A percentile compares a stretch with the other conserved stretches of the same genome.
phyloP scores from a whole-genome alignment of 805 yeast genomes.

The Yueomyces sp. region DNA sequence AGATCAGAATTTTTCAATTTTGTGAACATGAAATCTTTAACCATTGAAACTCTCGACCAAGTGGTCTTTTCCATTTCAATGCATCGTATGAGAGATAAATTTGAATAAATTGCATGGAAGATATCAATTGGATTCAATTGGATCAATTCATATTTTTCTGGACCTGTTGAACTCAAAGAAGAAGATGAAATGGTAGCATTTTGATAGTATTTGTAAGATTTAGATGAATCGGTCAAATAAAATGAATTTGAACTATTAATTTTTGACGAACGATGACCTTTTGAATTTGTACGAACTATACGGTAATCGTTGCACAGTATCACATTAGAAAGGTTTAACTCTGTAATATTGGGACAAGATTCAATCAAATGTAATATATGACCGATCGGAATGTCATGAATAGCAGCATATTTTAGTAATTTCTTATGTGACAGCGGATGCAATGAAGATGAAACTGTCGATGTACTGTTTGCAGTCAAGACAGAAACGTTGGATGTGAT shows the following conservation, averaged over 20 bases:
- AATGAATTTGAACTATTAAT: slow-evolving; percentile 4
- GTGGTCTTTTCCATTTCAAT: slow-evolving; percentile 16
- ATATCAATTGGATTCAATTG: neutral
- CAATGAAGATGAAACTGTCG: neutral
- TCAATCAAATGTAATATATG: slow-evolving; percentile 52
- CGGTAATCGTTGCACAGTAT: slow-evolving; percentile 46
- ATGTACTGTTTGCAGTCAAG: neutral
- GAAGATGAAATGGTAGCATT: neutral
- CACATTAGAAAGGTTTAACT: slow-evolving; percentile 45
- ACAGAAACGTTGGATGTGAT: neutral
- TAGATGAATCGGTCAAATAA: slow-evolving; percentile 19
- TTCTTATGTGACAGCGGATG: slow-evolving; percentile 57
- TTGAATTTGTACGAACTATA: neutral
- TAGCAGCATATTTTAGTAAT: slow-evolving; percentile 44
- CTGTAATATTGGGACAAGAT: slow-evolving; percentile 48
- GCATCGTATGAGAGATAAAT: slow-evolving; percentile 2
- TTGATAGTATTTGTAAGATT: slow-evolving; percentile 10
- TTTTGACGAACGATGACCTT: slow-evolving; percentile 5
- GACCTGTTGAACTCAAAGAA: neutral
- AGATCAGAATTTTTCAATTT: neutral
- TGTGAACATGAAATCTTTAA: slow-evolving; percentile 12
- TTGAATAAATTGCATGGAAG: neutral
- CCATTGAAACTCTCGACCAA: slow-evolving; percentile 22
- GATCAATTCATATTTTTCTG: too few species aligned
- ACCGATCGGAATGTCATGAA: slow-evolving; percentile 74